phyloP scores from a whole-genome alignment of 2,329 filamentous ascomycete genomes.

The Talaromyces sp. region DNA sequence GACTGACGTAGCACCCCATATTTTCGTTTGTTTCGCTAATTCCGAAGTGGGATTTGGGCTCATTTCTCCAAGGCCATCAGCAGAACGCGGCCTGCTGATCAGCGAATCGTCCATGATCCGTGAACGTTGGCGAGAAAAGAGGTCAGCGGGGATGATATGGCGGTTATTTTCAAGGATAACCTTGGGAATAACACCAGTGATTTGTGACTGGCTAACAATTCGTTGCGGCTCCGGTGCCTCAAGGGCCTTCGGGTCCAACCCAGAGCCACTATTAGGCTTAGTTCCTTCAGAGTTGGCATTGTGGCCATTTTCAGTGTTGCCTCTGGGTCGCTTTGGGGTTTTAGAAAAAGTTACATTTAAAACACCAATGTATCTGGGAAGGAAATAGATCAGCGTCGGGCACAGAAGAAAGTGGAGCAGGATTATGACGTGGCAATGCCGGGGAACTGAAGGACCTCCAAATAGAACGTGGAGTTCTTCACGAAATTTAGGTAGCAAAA shows the following conservation, averaged over 20 bases:
- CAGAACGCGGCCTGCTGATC: slow-evolving; percentile 23
- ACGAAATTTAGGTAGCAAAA: not conserved
- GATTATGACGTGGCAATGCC: not conserved
- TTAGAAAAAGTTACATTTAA: slow-evolving; percentile 95
- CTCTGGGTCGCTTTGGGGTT: slow-evolving; percentile 64
- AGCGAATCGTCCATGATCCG: slow-evolving; percentile 36
- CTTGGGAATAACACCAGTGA: slow-evolving; percentile 75
- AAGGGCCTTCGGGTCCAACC: slow-evolving; percentile 13
- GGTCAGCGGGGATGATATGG: slow-evolving; percentile 84
- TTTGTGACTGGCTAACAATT: slow-evolving; percentile 74
- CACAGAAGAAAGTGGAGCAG: not conserved
- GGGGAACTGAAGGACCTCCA: not conserved
- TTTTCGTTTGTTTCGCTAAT: slow-evolving; percentile 54
- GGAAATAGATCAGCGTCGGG: not conserved
- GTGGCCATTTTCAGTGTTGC: slow-evolving; percentile 19
- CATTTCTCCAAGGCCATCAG: slow-evolving; percentile 22
- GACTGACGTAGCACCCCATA: slow-evolving; percentile 89
- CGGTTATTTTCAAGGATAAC: slow-evolving; percentile 93
- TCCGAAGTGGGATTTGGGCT: slow-evolving; percentile 22
- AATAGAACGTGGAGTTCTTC: not conserved
- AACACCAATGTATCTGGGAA: slow-evolving; percentile 85
- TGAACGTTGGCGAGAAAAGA: slow-evolving; percentile 66
- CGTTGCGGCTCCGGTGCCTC: slow-evolving; percentile 46
- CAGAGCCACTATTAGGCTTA: slow-evolving; percentile 15
- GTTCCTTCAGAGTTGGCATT: slow-evolving; percentile 8